Evolutionary conservation across 306 rosid species (phyloP), one percentile per base, ranked within the genome.

Genomic region (Morella rubra): DNA sequence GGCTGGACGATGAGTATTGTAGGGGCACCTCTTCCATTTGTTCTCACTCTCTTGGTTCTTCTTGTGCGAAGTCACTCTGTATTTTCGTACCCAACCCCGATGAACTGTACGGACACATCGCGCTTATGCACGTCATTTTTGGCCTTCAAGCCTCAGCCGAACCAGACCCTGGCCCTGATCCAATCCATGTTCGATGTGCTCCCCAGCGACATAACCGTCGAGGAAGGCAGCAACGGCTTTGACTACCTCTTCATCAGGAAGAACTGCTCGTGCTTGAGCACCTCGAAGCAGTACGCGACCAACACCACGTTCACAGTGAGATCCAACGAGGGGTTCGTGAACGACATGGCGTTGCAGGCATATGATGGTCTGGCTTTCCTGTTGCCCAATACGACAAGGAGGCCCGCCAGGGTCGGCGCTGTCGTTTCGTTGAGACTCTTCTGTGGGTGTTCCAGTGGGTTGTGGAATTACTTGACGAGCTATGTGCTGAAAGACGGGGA

Each of bases 401-500:
- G 14, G 73, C 37, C 37, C 37, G 97, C 92, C 0, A 74, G 77
- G 79, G 81, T 81, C 49, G 96, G 99, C 32, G 90, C 91, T 59
- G 96, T 95, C 46, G 89, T 92, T 72, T 89, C 96, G 55, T 41
- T 95, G 89, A 82, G 89, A 79, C 83, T 95, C 91, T 83, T 95
- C 46, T 95, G 99, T 80, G 96, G 97, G 27, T 95, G 99, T 61
- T 92, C 99, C 6, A 92, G 92, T 77, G 92, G 92, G 67, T 61
- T 88, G 51, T 95, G 97, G 99, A 95, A 95, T 80, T 95, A 95
- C 87, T 16, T 95, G 78, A 78, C 89, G 92, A 95, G 97, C 84
- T 95, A 95, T 84, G 93, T 91, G 59, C 71, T 95, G 93, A 91
- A 83, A 81, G 97, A 92, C 76, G 97, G 97, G 40, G 99, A 95